Conservation (phyloP, 805 yeast species). For the Grigorovia transvaalensis region DNA sequence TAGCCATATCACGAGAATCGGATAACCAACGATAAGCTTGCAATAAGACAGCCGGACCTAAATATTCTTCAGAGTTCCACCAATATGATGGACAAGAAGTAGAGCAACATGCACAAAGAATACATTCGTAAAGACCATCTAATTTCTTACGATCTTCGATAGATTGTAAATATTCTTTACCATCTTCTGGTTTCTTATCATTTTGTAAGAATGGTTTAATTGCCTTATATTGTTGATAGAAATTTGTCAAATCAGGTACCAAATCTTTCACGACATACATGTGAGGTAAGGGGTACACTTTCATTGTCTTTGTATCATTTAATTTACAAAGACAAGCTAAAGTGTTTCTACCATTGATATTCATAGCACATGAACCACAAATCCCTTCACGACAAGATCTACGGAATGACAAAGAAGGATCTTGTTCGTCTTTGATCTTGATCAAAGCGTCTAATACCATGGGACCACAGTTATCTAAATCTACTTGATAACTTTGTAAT, state of each 20-base stretch:
- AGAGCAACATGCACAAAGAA: slow-evolving; percentile 96
- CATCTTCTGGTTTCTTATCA: slow-evolving; percentile 65
- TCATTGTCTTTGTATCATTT: slow-evolving; percentile 60
- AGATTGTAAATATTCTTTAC: slow-evolving; percentile 85
- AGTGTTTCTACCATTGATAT: slow-evolving; percentile 95
- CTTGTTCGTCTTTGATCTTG: slow-evolving; percentile 94
- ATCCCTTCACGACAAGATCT: slow-evolving; percentile 99
- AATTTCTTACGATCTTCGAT: slow-evolving; percentile 89
- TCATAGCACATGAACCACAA: slow-evolving; percentile 99
- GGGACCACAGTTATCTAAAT: slow-evolving; percentile 89
- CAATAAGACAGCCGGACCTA: slow-evolving; percentile 98
- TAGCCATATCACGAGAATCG: slow-evolving; percentile 92
- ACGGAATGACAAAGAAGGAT: slow-evolving; percentile 89
- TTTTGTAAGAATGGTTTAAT: slow-evolving; percentile 95
- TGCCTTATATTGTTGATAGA: slow-evolving; percentile 96
- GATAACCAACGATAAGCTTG: slow-evolving; percentile 99
- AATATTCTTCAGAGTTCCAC: slow-evolving; percentile 99
- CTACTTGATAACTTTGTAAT: slow-evolving; percentile 73
- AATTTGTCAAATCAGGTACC: slow-evolving; percentile 95
- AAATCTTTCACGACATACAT: slow-evolving; percentile 95
- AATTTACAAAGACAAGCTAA: slow-evolving; percentile 93
- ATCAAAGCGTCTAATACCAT: slow-evolving; percentile 93
- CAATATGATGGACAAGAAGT: slow-evolving; percentile 99
- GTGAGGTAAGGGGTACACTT: slow-evolving; percentile 95
- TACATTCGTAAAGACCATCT: slow-evolving; percentile 96